A percentile compares a stretch with the other conserved stretches of the same genome.
These are phyloP conservation scores for Trichophyton simii DNA, from an alignment of 2,329 filamentous ascomycete genomes.

Conservation along the genomic window DNA sequence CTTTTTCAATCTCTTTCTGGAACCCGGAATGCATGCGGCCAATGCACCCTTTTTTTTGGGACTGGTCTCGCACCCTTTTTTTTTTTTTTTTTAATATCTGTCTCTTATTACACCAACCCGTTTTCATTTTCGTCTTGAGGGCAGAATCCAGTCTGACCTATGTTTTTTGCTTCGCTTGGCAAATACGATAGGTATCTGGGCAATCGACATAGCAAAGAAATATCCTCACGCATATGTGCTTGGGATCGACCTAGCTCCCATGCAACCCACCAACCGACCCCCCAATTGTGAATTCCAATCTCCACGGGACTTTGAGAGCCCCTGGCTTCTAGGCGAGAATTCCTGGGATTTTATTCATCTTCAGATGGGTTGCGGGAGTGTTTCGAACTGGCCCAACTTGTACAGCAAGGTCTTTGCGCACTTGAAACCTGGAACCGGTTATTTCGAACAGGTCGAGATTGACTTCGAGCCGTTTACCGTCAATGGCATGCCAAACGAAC, in stretches of 20 bases:
- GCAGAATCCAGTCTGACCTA: neutral
- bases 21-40: neutral
- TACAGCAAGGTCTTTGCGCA: slow-evolving; percentile 63
- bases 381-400: slow-evolving; percentile 60
- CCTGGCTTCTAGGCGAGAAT: slow-evolving; percentile 55
- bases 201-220: slow-evolving; percentile 67
- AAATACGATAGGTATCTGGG: slow-evolving; percentile 42
- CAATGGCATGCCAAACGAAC: slow-evolving; percentile 20
- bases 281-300: slow-evolving; percentile 53
- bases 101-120: neutral
- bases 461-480: slow-evolving; percentile 67
- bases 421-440: slow-evolving; percentile 60
- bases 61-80: neutral
- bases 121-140: neutral
- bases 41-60: neutral
- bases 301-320: slow-evolving; percentile 64
- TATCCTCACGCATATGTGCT: slow-evolving; percentile 48
- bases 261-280: slow-evolving; percentile 57
- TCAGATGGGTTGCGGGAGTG: slow-evolving; percentile 64
- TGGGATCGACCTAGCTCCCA: slow-evolving; percentile 50
- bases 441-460: slow-evolving; percentile 79
- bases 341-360: slow-evolving; percentile 77
- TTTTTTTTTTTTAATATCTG: neutral
- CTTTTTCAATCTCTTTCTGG: neutral
- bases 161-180: neutral